phyloP scores from a whole-genome alignment of 768 basidiomycete species.

The Mycena venus region DNA sequence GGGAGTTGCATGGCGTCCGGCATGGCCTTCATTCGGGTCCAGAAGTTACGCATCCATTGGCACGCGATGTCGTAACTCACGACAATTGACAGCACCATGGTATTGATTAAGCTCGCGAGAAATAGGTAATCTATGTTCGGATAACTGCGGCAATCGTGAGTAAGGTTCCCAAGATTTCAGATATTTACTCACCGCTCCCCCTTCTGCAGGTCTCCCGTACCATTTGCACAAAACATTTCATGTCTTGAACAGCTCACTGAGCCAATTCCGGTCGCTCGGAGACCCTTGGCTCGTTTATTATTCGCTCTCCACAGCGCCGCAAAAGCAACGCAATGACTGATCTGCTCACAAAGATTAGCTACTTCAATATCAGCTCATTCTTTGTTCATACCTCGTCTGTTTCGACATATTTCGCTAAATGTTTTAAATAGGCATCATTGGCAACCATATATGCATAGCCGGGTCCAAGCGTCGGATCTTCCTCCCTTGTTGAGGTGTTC shows the following conservation, averaged over 20 bases:
- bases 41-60: constrained; percentile 37
- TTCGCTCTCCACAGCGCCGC: constrained; percentile 24
- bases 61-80: constrained; percentile 43
- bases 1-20: constrained; percentile 9
- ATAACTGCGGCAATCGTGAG: constrained; percentile 28
- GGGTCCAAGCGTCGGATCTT: constrained; percentile 28
- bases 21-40: constrained; percentile 10
- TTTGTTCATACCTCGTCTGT: not conserved
- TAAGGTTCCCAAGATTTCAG: too few species aligned
- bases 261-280: constrained; percentile 37
- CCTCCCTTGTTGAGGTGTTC: constrained; percentile 3
- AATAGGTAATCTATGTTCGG: constrained; percentile 39
- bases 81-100: not conserved
- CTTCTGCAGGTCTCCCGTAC: constrained; percentile 40
- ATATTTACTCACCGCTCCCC: constrained; percentile 35
- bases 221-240: constrained; percentile 30
- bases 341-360: too few species aligned
- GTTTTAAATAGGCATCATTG: constrained; percentile 3
- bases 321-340: constrained; percentile 30
- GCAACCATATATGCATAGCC: constrained; percentile 35
- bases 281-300: constrained; percentile 32
- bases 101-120: constrained; percentile 8
- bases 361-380: too few species aligned
- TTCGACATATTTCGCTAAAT: not conserved
- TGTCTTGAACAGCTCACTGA: constrained; percentile 36